Evolutionary conservation across 2,329 filamentous ascomycete genomes (phyloP).

Genomic region (Emergomyces orientalis): DNA sequence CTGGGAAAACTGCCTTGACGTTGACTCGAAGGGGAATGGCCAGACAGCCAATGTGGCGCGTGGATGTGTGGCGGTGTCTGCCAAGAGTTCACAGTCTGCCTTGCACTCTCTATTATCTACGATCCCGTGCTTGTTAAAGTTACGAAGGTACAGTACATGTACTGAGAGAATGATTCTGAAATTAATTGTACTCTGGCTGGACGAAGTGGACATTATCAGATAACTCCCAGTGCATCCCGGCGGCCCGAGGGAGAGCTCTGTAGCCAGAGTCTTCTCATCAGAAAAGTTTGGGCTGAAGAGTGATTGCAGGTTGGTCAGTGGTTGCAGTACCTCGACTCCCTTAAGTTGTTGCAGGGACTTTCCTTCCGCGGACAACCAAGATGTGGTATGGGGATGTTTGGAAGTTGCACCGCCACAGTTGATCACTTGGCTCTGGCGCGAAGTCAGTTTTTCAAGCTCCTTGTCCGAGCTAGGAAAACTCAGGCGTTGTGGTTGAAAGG

Average conservation of each 20-base stretch:
- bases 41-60: no score
- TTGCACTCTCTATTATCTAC: not conserved
- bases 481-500: not conserved
- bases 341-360: no score
- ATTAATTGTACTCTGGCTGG: not conserved
- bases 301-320: not conserved
- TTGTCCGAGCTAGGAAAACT: not conserved
- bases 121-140: not conserved
- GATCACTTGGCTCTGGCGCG: not conserved
- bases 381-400: not conserved
- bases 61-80: not conserved
- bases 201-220: not conserved
- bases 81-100: not conserved
- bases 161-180: not conserved
- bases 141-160: not conserved
- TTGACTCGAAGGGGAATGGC: not conserved
- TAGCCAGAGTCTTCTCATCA: not conserved
- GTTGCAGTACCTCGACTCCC: not conserved
- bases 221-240: no score
- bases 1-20: no score
- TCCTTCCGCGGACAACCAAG: not conserved
- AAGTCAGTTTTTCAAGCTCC: not conserved
- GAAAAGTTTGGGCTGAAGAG: not conserved
- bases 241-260: not conserved
- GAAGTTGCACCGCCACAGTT: conserved; percentile 3